Evolutionary conservation across 257 asterid genomes (phyloP).

Genomic region (Ocimum tenuiflorum): DNA sequence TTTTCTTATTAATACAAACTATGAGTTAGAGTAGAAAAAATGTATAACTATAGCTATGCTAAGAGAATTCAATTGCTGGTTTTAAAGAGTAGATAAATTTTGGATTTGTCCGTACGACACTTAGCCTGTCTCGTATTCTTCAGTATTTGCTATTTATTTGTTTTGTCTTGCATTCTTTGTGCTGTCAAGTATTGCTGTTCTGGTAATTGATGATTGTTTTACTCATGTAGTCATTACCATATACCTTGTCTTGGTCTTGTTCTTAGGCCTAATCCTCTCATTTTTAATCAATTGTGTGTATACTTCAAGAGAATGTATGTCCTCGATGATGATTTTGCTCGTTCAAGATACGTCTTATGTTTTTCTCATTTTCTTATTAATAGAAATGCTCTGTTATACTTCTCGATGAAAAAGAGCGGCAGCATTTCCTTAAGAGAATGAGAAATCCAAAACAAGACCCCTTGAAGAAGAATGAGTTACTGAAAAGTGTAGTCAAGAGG

Average conservation of each 20-base stretch:
- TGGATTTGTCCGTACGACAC: not conserved
- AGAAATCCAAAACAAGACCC: conserved; percentile 60
- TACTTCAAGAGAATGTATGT: conserved; percentile 5
- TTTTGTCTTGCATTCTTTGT: not conserved
- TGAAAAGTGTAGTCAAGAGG: conserved; percentile 48
- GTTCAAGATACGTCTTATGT: conserved; percentile 11
- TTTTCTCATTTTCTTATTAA: conserved; percentile 11
- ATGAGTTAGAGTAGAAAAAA: not conserved
- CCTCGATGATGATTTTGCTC: not conserved
- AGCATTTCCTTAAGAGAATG: conserved; percentile 49
- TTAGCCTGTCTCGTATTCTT: not conserved
- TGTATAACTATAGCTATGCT: not conserved
- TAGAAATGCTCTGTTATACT: conserved; percentile 75
- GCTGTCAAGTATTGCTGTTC: not conserved
- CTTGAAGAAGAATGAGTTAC: conserved; percentile 46
- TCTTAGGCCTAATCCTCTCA: not conserved
- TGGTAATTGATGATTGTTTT: not conserved
- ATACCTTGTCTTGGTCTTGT: not conserved
- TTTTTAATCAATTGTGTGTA: not conserved
- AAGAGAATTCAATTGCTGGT: not conserved
- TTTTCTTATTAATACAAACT: not conserved
- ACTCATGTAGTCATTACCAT: not conserved
- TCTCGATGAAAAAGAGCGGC: conserved; percentile 52
- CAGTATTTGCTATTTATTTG: not conserved
- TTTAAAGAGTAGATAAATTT: not conserved